Conservation (phyloP, 2,329 filamentous ascomycete genomes). For the Pseudogymnoascus sp. region DNA sequence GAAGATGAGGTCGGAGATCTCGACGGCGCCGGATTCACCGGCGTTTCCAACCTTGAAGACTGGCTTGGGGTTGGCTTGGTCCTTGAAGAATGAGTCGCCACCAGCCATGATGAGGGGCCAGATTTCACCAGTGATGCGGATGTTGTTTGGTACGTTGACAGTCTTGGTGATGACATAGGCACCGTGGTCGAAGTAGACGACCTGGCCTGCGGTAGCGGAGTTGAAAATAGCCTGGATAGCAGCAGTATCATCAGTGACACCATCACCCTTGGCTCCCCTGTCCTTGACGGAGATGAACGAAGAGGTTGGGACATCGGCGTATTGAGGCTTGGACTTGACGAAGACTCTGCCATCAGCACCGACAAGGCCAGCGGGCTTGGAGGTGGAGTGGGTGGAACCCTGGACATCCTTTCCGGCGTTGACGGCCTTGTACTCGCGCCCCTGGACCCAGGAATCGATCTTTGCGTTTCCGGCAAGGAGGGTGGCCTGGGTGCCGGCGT, state of each 20-base stretch:
- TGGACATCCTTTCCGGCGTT: constrained; percentile 51
- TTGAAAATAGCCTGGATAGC: constrained; percentile 76
- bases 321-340: constrained; percentile 84
- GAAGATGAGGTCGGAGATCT: constrained; percentile 84
- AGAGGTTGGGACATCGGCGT: constrained; percentile 58
- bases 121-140: constrained; percentile 85
- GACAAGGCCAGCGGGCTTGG: constrained; percentile 63
- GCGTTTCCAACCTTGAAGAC: constrained; percentile 77
- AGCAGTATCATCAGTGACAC: constrained; percentile 76
- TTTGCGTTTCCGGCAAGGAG: constrained; percentile 65
- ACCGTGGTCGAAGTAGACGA: constrained; percentile 72
- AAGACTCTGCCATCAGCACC: constrained; percentile 62
- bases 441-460: constrained; percentile 71
- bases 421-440: constrained; percentile 59
- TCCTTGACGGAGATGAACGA: constrained; percentile 79
- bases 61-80: constrained; percentile 70
- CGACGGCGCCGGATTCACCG: constrained; percentile 72
- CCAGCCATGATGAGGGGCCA: constrained; percentile 86
- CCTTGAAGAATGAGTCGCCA: constrained; percentile 62
- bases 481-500: constrained; percentile 47
- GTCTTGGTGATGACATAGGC: constrained; percentile 66
- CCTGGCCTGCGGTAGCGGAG: constrained; percentile 53
- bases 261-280: constrained; percentile 81
- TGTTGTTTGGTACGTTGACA: constrained; percentile 66
- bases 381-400: constrained; percentile 45